These are phyloP conservation scores for Fusarium nematophilum DNA, from an alignment of 2,329 filamentous ascomycete genomes.

Conservation along the genomic window DNA sequence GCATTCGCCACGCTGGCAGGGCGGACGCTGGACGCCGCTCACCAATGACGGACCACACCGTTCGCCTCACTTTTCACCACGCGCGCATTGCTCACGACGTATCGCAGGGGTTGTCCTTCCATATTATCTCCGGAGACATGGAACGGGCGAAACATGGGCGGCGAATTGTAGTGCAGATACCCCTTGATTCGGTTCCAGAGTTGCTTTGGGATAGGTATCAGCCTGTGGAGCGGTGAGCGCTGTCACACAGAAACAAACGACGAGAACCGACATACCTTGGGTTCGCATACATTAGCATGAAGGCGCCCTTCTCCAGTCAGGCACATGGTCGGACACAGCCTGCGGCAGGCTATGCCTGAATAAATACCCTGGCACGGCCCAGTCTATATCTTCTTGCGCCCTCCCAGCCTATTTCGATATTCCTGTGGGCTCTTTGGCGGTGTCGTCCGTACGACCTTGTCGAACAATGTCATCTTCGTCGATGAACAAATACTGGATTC, in stretches of 20 bases:
- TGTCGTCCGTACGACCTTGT: constrained; percentile 27
- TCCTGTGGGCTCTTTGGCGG: constrained; percentile 17
- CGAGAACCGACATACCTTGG: constrained; percentile 38
- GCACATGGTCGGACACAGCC: constrained; percentile 35
- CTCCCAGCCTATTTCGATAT: constrained; percentile 27
- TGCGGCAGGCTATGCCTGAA: constrained; percentile 33
- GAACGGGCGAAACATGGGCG: constrained; percentile 38
- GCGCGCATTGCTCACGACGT: constrained; percentile 31
- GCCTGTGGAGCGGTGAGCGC: constrained; percentile 43
- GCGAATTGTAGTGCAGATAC: constrained; percentile 34
- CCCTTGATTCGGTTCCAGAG: constrained; percentile 36
- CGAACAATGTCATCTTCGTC: constrained; percentile 41
- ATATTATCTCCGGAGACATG: constrained; percentile 38
- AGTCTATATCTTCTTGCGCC: constrained; percentile 12
- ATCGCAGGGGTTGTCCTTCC: constrained; percentile 42
- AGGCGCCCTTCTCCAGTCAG: constrained; percentile 37
- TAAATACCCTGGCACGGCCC: constrained; percentile 43
- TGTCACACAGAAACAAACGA: constrained; percentile 35
- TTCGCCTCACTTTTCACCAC: constrained; percentile 45
- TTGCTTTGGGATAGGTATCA: constrained; percentile 29
- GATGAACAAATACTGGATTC: constrained; percentile 72
- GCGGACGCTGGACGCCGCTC: constrained; percentile 38
- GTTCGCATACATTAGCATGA: constrained; percentile 41
- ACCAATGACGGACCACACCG: constrained; percentile 43
- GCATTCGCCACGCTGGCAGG: constrained; percentile 46